phyloP scores from a whole-genome alignment of 2,329 filamentous ascomycete species.

The Mariannaea elegans region DNA sequence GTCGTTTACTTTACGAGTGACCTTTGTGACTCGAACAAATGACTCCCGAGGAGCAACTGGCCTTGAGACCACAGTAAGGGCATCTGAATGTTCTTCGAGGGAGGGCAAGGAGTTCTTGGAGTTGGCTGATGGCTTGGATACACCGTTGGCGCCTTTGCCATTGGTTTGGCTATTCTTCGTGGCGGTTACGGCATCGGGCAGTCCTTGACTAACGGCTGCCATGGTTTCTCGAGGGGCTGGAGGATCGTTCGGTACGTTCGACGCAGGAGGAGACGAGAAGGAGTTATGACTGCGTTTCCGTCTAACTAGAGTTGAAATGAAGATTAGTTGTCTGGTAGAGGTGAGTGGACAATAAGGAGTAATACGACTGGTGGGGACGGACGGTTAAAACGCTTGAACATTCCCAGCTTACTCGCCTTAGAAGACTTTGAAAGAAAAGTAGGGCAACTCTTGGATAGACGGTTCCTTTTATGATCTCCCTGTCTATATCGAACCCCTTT shows the following conservation, averaged over 20 bases:
- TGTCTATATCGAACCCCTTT: not conserved
- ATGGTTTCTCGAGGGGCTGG: constrained; percentile 1
- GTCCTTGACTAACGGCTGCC: constrained; percentile 6
- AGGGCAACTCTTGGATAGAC: not conserved
- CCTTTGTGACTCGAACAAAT: constrained; percentile 24
- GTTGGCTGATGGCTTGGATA: not conserved
- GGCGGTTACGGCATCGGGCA: not conserved
- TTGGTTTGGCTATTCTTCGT: not conserved
- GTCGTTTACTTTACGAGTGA: constrained; percentile 28
- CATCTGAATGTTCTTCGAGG: not conserved
- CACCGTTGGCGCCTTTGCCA: not conserved
- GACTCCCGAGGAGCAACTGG: not conserved
- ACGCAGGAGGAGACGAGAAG: constrained; percentile 4
- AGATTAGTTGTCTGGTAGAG: not conserved
- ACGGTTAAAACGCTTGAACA: constrained; percentile 17
- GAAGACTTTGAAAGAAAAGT: not conserved
- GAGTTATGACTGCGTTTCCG: constrained; percentile 15
- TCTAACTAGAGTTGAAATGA: constrained; percentile 5
- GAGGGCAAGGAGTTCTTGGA: not conserved
- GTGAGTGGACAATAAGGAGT: not conserved
- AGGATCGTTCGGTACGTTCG: constrained; percentile 2
- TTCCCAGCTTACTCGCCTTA: constrained; percentile 15
- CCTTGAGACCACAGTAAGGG: constrained; percentile 10
- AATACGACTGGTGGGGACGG: not conserved
- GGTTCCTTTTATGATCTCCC: constrained; percentile 1